phyloP scores from a whole-genome alignment of 805 yeast species.

The Cyberlindnera bimundalis region DNA sequence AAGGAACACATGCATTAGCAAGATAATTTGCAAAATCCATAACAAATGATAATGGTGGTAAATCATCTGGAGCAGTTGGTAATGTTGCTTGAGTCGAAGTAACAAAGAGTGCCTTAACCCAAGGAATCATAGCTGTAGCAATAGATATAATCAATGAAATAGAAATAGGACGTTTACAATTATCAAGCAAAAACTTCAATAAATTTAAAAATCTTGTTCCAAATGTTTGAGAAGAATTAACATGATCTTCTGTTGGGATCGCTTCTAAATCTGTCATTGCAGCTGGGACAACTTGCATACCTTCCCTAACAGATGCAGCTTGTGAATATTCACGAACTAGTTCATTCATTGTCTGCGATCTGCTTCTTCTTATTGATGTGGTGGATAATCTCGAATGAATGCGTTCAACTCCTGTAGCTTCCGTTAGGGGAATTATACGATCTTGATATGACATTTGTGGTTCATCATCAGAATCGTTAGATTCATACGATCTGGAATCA shows the following conservation, averaged over 20 bases:
- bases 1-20: slow-evolving; percentile 87
- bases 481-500: neutral
- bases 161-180: slow-evolving; percentile 71
- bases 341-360: slow-evolving; percentile 37
- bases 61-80: slow-evolving; percentile 78
- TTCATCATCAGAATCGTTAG: slow-evolving; percentile 5
- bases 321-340: slow-evolving; percentile 45
- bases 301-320: slow-evolving; percentile 20
- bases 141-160: slow-evolving; percentile 63
- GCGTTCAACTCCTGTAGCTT: slow-evolving; percentile 12
- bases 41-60: slow-evolving; percentile 81
- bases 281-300: slow-evolving; percentile 21
- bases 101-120: slow-evolving; percentile 74
- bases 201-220: slow-evolving; percentile 2
- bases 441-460: slow-evolving; percentile 1
- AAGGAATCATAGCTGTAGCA: slow-evolving; percentile 78
- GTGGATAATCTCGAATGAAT: slow-evolving; percentile 14
- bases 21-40: slow-evolving; percentile 79
- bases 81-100: slow-evolving; percentile 40
- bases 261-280: slow-evolving; percentile 21
- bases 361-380: slow-evolving; percentile 14
- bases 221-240: neutral
- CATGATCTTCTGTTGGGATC: slow-evolving; percentile 2
- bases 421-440: slow-evolving; percentile 10
- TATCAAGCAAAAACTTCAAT: slow-evolving; percentile 39